A percentile compares a stretch with the other conserved stretches of the same genome.
These are phyloP conservation scores for Trichoderma guizhouense DNA, from an alignment of 2,329 filamentous ascomycete genomes.

Conservation along the genomic window DNA sequence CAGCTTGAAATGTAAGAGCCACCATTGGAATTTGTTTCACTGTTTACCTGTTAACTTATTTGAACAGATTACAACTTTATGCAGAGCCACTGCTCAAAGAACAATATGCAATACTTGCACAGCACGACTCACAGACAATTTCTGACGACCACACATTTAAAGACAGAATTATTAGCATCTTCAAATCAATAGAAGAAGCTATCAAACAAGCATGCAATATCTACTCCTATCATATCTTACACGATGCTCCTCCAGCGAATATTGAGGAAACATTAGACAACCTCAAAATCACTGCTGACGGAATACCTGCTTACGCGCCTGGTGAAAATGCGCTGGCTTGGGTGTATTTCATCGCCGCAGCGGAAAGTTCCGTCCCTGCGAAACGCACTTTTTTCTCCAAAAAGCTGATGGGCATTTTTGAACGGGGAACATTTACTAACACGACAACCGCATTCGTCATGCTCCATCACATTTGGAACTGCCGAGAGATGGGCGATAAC, in stretches of 20 bases:
- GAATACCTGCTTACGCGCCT: background rate
- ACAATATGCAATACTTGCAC: background rate
- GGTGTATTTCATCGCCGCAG: background rate
- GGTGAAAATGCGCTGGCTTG: background rate
- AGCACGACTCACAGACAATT: background rate
- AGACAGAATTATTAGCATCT: background rate
- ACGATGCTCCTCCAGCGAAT: background rate
- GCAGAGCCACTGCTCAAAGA: background rate
- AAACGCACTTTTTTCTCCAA: background rate
- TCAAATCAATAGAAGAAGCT: background rate
- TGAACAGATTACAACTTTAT: background rate
- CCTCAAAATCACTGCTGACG: background rate
- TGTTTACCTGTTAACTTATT: background rate
- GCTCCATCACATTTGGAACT: background rate
- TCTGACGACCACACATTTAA: background rate
- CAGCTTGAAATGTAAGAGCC: background rate
- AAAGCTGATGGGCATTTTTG: background rate
- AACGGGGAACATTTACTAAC: background rate
- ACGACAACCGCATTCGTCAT: background rate
- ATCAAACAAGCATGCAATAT: background rate
- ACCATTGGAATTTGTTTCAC: background rate
- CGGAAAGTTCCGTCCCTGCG: background rate
- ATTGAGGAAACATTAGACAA: background rate
- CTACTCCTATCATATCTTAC: background rate
- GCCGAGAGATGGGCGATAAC: background rate